These are phyloP conservation scores for Phytophthora agathidicida DNA, from an alignment of 352 stramenopile species.

Conservation along the genomic window DNA sequence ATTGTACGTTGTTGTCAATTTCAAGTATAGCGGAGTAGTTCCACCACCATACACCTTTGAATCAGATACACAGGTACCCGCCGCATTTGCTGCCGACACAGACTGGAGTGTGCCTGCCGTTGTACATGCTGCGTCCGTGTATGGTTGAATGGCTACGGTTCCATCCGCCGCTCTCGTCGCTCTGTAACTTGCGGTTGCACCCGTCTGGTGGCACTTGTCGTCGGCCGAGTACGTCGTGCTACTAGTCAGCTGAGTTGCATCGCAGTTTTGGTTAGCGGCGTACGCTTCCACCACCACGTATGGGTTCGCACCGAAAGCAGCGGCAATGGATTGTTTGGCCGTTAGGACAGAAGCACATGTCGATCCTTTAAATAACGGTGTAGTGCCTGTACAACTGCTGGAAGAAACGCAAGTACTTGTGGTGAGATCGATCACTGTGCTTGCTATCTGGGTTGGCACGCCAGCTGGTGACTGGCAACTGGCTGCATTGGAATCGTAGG, in stretches of 20 bases:
- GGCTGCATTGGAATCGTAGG: not conserved
- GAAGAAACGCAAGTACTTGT: not conserved
- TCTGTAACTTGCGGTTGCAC: not conserved
- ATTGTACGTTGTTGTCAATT: not conserved
- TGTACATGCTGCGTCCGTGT: too few relatives aligned
- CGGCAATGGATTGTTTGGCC: not conserved
- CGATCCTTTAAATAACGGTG: not conserved
- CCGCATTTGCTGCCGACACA: too few relatives aligned
- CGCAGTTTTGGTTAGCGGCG: not conserved
- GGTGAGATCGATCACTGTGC: not conserved
- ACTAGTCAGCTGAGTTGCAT: not conserved
- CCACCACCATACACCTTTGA: constrained; percentile 14
- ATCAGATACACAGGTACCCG: not conserved
- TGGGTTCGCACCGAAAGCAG: constrained; percentile 1
- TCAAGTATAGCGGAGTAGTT: not conserved
- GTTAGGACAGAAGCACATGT: not conserved
- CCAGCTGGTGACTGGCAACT: not conserved
- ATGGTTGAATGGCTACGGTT: too few relatives aligned
- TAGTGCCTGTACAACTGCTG: not conserved
- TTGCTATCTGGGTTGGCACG: not conserved
- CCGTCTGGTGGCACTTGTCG: constrained; percentile 15
- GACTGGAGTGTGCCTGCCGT: too few relatives aligned
- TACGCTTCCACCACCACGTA: constrained; percentile 17
- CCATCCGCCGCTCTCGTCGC: not conserved
- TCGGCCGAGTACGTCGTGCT: constrained; percentile 7